Evolutionary conservation across 2,329 filamentous ascomycete species (phyloP), one percentile per base, ranked within the genome.

Genomic region (Achaetomium macrosporum): DNA sequence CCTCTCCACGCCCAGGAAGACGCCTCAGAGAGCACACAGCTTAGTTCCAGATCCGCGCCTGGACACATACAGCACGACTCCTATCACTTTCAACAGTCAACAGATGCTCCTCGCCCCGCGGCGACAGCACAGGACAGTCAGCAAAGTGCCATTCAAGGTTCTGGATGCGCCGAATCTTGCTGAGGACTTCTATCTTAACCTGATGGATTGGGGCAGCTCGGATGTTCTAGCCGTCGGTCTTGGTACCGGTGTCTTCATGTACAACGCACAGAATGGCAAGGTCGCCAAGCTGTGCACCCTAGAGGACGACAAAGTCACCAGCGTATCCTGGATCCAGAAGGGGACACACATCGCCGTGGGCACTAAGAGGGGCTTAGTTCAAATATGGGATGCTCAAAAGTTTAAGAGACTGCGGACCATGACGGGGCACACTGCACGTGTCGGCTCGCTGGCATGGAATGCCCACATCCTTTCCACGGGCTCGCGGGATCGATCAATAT

Each of bases 111-210:
- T 97, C 13, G 95, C 88, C 50, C 91, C 92, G 2, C 81, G 91
- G 57, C 89, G 93, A 63, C 89, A 93, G 58, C 90, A 92, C 2
- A 79, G 93, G 59, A 87, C 89, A 30, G 90, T 99, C 17, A 92
- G 89, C 69, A 97, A 97, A 69, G 92, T 97, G 0, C 93, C 93
- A 0, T 99, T 95, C 72, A 99, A 99, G 70, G 93, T 99, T 1
- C 77, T 99, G 10, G 93, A 99, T 73, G 93, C 93, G 0, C 93
- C 93, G 1, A 93, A 97, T 66, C 74, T 99, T 42, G 91, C 92
- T 29, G 93, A 99, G 65, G 93, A 99, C 66, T 99, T 97, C 69
- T 99, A 99, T 64, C 77, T 99, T 35, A 99, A 99, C 64, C 75
- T 99, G 25, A 92, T 99, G 3, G 93, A 99, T 65, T 99, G 93